phyloP scores from a whole-genome alignment of 2,329 filamentous ascomycete genomes.

The Monosporascus sp. region DNA sequence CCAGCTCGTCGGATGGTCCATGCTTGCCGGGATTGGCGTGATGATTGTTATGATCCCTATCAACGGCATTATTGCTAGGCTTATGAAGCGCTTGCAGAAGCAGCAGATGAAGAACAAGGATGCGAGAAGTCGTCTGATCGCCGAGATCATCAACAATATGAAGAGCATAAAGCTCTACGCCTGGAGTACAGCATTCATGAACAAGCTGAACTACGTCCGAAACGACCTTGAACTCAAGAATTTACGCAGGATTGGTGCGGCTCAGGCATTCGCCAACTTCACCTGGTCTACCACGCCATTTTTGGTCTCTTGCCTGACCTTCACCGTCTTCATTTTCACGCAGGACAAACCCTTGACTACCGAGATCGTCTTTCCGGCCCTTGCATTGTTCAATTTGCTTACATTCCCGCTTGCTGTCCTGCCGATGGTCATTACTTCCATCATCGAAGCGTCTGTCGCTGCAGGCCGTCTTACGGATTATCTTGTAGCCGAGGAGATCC shows the following conservation, averaged over 20 bases:
- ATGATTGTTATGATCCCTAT: conserved; percentile 98
- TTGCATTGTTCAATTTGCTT: conserved; percentile 88
- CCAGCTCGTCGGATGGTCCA: conserved; percentile 87
- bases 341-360: conserved; percentile 77
- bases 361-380: conserved; percentile 90
- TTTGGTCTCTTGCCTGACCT: conserved; percentile 94
- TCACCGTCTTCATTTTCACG: conserved; percentile 87
- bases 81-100: conserved; percentile 95
- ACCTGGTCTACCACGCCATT: conserved; percentile 98
- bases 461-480: conserved; percentile 80
- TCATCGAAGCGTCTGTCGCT: conserved; percentile 93
- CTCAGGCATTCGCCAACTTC: conserved; percentile 91
- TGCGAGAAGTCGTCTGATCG: conserved; percentile 84
- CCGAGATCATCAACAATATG: conserved; percentile 98
- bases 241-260: conserved; percentile 89
- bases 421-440: conserved; percentile 95
- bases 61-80: conserved; percentile 83
- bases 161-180: conserved; percentile 99
- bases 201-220: conserved; percentile 90
- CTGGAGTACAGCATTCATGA: conserved; percentile 96
- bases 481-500: conserved; percentile 82
- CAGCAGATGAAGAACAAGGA: conserved; percentile 99
- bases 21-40: conserved; percentile 89
- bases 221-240: conserved; percentile 96
- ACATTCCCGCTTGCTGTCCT: conserved; percentile 91